Conservation (phyloP, 1,284 basidiomycete genomes). For the Sanghuangporus sanghuang region DNA sequence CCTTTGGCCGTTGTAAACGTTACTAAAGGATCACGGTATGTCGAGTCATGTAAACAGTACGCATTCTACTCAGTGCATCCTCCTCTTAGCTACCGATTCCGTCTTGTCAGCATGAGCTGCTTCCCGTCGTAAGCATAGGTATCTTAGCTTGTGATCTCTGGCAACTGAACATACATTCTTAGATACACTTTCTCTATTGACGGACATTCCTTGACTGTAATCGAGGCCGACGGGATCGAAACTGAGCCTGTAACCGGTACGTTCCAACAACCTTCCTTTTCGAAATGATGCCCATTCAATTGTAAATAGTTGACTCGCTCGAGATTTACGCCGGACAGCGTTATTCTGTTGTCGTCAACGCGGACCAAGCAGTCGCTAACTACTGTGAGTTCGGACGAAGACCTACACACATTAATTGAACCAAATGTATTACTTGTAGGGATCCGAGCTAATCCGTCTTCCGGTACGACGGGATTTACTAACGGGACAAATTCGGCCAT, state of each 20-base stretch:
- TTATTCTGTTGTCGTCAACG: constrained; percentile 32
- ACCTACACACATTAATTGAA: background rate
- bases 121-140: constrained; percentile 29
- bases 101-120: constrained; percentile 37
- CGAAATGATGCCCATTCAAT: too few species aligned
- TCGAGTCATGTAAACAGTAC: constrained; percentile 30
- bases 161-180: constrained; percentile 8
- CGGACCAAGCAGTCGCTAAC: constrained; percentile 30
- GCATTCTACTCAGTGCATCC: constrained; percentile 30
- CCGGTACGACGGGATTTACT: constrained; percentile 17
- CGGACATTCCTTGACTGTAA: constrained; percentile 25
- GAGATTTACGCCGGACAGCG: constrained; percentile 27
- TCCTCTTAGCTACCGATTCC: constrained; percentile 31
- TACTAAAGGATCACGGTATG: constrained; percentile 27
- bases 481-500: constrained; percentile 27
- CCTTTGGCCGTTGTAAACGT: constrained; percentile 34
- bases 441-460: constrained; percentile 28
- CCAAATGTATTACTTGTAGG: constrained; percentile 13
- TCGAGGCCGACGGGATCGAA: constrained; percentile 37
- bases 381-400: constrained; percentile 22
- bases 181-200: constrained; percentile 19
- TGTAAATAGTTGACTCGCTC: background rate
- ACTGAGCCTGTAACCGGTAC: constrained; percentile 23
- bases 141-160: constrained; percentile 31
- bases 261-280: too few species aligned